Conservation (phyloP, 768 basidiomycete species). For the Kwoniella mangroviensis region DNA sequence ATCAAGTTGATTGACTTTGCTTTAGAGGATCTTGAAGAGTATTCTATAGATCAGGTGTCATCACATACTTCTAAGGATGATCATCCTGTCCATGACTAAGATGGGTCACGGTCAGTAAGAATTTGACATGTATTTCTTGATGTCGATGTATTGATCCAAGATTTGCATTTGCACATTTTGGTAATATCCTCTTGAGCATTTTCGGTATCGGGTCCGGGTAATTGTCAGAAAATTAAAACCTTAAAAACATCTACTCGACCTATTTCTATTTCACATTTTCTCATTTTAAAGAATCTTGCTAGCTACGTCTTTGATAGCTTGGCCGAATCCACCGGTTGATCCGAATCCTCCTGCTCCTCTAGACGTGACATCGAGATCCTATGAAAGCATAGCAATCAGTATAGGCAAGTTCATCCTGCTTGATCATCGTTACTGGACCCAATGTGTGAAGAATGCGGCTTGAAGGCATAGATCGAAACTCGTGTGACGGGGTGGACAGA, state of each 20-base stretch:
- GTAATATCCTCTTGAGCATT: not conserved
- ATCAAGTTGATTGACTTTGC: not conserved
- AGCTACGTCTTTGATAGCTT: conserved; percentile 26
- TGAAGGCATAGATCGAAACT: too few relatives aligned
- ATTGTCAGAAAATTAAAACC: too few relatives aligned
- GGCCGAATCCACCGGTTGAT: conserved; percentile 78
- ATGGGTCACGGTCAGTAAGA: not conserved
- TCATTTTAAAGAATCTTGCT: conserved; percentile 18
- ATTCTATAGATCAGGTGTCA: too few relatives aligned
- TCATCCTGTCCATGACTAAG: not conserved
- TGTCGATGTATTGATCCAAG: not conserved
- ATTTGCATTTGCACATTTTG: conserved; percentile 1
- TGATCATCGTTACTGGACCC: too few relatives aligned
- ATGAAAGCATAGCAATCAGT: conserved; percentile 11
- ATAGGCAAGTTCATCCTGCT: too few relatives aligned
- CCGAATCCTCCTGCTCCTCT: conserved; percentile 90
- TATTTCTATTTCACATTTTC: not conserved
- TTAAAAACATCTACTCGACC: not conserved
- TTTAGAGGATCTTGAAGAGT: not conserved
- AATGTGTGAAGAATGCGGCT: too few relatives aligned
- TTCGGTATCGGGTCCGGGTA: too few relatives aligned
- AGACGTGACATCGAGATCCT: conserved; percentile 83
- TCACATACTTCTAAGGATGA: not conserved
- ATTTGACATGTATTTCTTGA: not conserved
- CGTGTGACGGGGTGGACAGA: too few relatives aligned